Evolutionary conservation across 2,329 filamentous ascomycete species (phyloP).

Genomic region (Fusarium nelsonii): DNA sequence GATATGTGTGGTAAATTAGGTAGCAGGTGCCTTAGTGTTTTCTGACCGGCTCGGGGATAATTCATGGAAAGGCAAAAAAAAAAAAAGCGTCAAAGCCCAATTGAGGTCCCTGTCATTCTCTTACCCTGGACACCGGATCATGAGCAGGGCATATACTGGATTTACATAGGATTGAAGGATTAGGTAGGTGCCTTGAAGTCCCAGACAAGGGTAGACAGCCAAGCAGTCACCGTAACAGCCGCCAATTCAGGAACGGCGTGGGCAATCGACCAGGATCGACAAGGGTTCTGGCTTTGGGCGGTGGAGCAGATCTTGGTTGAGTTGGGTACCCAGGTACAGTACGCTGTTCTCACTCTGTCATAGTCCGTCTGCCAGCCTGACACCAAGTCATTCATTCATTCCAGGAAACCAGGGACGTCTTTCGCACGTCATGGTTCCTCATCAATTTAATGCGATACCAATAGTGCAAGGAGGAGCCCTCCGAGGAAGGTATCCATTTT

Average conservation of each 20-base stretch:
- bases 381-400: slow-evolving; percentile 8
- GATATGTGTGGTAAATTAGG: not conserved
- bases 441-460: slow-evolving; percentile 24
- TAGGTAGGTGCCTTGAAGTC: slow-evolving; percentile 17
- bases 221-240: slow-evolving; percentile 34
- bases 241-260: slow-evolving; percentile 48
- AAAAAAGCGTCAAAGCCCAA: slow-evolving; percentile 5
- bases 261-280: slow-evolving; percentile 46
- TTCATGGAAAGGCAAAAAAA: not conserved
- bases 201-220: slow-evolving; percentile 21
- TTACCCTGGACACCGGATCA: slow-evolving; percentile 33
- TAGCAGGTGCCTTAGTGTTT: not conserved
- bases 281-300: slow-evolving; percentile 40
- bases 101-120: slow-evolving; percentile 24
- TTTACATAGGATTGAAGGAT: slow-evolving; percentile 1
- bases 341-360: not conserved
- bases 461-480: not conserved
- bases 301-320: slow-evolving; percentile 38
- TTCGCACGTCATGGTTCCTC: slow-evolving; percentile 33
- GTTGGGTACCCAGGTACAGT: not conserved
- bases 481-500: not conserved
- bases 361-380: slow-evolving; percentile 2
- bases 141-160: slow-evolving; percentile 11
- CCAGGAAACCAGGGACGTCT: slow-evolving; percentile 29
- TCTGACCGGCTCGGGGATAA: slow-evolving; percentile 3